Conservation (phyloP, 1,284 basidiomycete species). For the Mrakiaceae sp. region DNA sequence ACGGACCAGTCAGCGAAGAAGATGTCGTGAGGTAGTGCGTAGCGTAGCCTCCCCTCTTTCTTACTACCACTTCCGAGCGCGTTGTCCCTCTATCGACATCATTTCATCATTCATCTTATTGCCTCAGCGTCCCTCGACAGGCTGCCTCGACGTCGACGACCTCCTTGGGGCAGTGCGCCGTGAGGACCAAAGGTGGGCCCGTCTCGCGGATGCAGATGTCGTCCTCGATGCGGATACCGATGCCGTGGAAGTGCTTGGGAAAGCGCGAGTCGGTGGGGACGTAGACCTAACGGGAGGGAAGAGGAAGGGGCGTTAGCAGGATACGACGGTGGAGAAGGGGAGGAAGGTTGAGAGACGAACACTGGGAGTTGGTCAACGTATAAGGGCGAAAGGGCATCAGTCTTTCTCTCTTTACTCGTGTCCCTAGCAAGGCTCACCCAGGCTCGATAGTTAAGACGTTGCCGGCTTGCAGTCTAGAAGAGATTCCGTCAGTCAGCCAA, state of each 20-base stretch:
- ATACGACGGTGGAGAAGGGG: neutral
- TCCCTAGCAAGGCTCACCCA: constrained; percentile 21
- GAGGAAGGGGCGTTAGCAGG: neutral
- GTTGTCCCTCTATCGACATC: too few species aligned
- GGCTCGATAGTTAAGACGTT: constrained; percentile 69
- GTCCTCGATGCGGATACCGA: constrained; percentile 52
- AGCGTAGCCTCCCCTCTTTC: too few species aligned
- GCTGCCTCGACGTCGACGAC: constrained; percentile 75
- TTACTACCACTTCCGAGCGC: too few species aligned
- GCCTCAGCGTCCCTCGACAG: constrained; percentile 47
- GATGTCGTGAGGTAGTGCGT: too few species aligned
- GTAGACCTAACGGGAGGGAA: constrained; percentile 49
- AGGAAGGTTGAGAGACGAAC: constrained; percentile 32
- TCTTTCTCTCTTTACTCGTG: too few species aligned
- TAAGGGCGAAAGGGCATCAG: neutral
- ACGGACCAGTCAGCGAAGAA: too few species aligned
- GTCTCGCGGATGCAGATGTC: constrained; percentile 23
- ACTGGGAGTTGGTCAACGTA: constrained; percentile 36
- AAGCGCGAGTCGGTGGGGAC: constrained; percentile 66
- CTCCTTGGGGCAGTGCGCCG: constrained; percentile 77
- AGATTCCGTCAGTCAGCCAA: constrained; percentile 3
- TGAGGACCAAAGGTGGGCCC: constrained; percentile 56
- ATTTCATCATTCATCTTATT: neutral
- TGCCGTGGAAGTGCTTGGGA: constrained; percentile 74
- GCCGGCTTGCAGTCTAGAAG: constrained; percentile 50